These are phyloP conservation scores for Raffaelea deltoideospora DNA, from an alignment of 2,329 filamentous ascomycete genomes.

Conservation along the genomic window DNA sequence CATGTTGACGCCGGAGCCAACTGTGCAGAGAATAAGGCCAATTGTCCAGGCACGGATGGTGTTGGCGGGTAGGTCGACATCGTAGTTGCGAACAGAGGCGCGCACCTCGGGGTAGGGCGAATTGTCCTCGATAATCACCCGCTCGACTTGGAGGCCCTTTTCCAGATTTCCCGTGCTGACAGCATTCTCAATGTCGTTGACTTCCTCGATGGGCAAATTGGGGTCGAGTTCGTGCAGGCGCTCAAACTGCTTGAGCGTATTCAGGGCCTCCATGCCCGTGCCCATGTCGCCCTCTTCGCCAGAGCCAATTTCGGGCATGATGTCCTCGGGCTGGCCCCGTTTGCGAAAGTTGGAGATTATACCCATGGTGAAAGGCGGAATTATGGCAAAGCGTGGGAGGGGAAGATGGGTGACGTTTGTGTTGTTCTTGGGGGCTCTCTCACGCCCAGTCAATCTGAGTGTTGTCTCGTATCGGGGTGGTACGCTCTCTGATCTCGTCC, in stretches of 20 bases:
- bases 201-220: slow-evolving; percentile 47
- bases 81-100: slow-evolving; percentile 48
- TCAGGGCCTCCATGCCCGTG: slow-evolving; percentile 17
- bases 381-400: not conserved
- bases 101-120: slow-evolving; percentile 49
- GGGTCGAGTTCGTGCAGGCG: slow-evolving; percentile 48
- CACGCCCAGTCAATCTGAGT: no score
- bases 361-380: slow-evolving; percentile 10
- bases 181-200: slow-evolving; percentile 44
- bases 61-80: slow-evolving; percentile 48
- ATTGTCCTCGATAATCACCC: slow-evolving; percentile 45
- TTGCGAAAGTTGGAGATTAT: slow-evolving; percentile 20
- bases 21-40: slow-evolving; percentile 39
- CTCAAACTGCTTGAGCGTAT: slow-evolving; percentile 39
- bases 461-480: no score
- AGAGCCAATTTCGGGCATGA: slow-evolving; percentile 19
- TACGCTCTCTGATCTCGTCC: no score
- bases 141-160: slow-evolving; percentile 40
- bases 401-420: not conserved
- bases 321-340: slow-evolving; percentile 28
- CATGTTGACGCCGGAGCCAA: slow-evolving; percentile 41
- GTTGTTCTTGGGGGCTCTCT: no score
- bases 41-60: slow-evolving; percentile 47
- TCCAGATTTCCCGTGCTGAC: slow-evolving; percentile 38
- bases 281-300: not conserved